These are phyloP conservation scores for Phytophthora cactorum DNA, from an alignment of 352 stramenopile species.

Conservation along the genomic window DNA sequence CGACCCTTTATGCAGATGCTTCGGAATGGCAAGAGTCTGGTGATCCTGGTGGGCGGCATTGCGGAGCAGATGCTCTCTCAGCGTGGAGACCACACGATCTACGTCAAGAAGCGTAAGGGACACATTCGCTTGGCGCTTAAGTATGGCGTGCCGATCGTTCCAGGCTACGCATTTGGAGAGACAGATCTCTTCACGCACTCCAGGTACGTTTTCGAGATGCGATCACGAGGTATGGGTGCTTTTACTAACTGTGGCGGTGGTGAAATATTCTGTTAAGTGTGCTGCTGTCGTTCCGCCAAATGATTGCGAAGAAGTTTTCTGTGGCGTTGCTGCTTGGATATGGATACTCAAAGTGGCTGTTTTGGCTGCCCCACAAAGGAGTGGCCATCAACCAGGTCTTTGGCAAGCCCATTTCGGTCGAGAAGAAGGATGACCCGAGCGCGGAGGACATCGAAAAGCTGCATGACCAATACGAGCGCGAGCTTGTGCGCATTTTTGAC, in stretches of 20 bases:
- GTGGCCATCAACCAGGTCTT: slow-evolving; percentile 76
- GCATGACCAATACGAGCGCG: slow-evolving; percentile 66
- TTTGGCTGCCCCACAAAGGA: slow-evolving; percentile 61
- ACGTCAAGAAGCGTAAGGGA: slow-evolving; percentile 85
- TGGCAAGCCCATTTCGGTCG: slow-evolving; percentile 70
- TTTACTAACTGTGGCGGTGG: slow-evolving; percentile 4
- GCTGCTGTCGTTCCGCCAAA: slow-evolving; percentile 72
- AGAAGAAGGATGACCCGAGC: slow-evolving; percentile 64
- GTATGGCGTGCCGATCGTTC: slow-evolving; percentile 78
- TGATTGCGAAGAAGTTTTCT: slow-evolving; percentile 71
- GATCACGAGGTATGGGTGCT: not conserved
- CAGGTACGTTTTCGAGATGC: slow-evolving; percentile 35
- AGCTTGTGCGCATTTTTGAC: slow-evolving; percentile 81
- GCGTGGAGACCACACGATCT: slow-evolving; percentile 74
- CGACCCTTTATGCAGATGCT: slow-evolving; percentile 43
- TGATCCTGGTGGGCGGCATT: slow-evolving; percentile 84
- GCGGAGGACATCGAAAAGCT: slow-evolving; percentile 71
- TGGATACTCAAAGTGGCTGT: slow-evolving; percentile 62
- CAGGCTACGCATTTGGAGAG: slow-evolving; percentile 83
- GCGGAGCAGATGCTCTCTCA: slow-evolving; percentile 85
- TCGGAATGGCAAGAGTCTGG: slow-evolving; percentile 71
- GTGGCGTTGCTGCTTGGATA: slow-evolving; percentile 69
- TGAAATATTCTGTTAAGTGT: slow-evolving; percentile 33
- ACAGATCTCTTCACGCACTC: slow-evolving; percentile 87
- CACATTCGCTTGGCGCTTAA: slow-evolving; percentile 80